Percentiles rank a stretch among this genome's conserved stretches.
Evolutionary conservation across 441 rosid genomes (phyloP).

Genomic region (Jatropha podagrica): DNA sequence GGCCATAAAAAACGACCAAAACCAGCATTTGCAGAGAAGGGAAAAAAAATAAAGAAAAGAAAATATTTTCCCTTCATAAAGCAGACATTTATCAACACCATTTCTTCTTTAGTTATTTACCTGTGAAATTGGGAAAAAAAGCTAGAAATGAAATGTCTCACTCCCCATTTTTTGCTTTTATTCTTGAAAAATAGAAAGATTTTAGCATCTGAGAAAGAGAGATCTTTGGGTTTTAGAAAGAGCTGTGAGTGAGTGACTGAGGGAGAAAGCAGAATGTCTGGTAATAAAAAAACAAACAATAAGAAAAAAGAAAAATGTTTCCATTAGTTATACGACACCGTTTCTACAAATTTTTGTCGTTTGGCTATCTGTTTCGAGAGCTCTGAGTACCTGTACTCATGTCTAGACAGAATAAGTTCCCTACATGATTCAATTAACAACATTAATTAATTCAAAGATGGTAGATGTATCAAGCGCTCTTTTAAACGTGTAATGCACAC

Average conservation of each 20-base stretch:
- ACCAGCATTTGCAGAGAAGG: not conserved
- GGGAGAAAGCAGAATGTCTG: conserved; percentile 11
- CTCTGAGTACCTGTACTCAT: not conserved
- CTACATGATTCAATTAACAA: not conserved
- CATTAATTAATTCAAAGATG: not conserved
- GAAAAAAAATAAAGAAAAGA: too few relatives aligned
- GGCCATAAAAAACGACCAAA: not conserved
- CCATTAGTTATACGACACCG: not conserved
- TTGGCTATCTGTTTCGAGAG: not conserved
- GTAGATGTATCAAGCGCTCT: not conserved
- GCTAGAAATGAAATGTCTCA: not conserved
- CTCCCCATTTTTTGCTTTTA: not conserved
- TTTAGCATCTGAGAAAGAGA: conserved; percentile 2
- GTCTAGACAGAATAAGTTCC: not conserved
- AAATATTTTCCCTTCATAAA: not conserved
- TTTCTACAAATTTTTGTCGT: not conserved
- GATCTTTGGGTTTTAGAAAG: not conserved
- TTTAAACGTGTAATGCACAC: not conserved
- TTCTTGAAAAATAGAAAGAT: not conserved
- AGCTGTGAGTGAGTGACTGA: conserved; percentile 3
- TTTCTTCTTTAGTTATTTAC: not conserved
- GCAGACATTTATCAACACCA: not conserved
- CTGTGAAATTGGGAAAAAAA: conserved; percentile 4
- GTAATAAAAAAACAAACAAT: not conserved
- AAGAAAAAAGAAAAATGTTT: not conserved